Base-by-base conservation (phyloP, 805 yeast genomes). In the Lipomyces orientalis region DNA sequence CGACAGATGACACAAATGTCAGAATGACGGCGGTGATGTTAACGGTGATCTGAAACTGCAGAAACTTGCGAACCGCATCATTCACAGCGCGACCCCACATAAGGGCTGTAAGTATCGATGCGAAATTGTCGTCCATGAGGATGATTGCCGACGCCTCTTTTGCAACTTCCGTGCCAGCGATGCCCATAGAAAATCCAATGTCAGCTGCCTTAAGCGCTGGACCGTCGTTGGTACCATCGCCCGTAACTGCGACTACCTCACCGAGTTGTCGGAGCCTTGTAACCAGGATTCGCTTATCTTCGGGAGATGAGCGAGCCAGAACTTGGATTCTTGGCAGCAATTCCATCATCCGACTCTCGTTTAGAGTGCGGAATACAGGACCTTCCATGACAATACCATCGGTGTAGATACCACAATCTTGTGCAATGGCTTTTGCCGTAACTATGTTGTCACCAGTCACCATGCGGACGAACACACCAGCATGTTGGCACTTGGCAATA, bases 211-310 rank as follows among this genome's bases (percentile, higher is more conserved):
- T 91, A 75, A 94, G 84, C 2, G 98, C 98, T 10, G 98, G 97
- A 0, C 98, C 98, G 83, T 94, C 99, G 78, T 94, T 94, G 10
- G 98, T 93, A 79, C 99, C 99, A 78, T 94, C 99, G 76, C 98
- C 99, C 49, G 99, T 94, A 52, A 93, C 98, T 0, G 98, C 98
- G 60, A 95, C 98, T 51, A 93, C 97, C 75, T 94, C 97, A 31
- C 95, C 95, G 75, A 87, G 83, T 49, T 83, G 81, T 74, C 89
- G 87, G 74, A 94, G 82, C 16, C 92, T 88, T 68, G 89, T 90
- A 46, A 95, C 98, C 59, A 94, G 83, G 34, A 90, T 81, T 68
- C 96, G 83, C 79, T 94, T 94, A 79, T 94, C 99, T 71, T 93
- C 97, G 2, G 99, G 99, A 8, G 95, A 89, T 0, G 97, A 91